Evolutionary conservation across 371 early-diverging fungal species (phyloP).

Genomic region (Lichtheimia hyalospora): DNA sequence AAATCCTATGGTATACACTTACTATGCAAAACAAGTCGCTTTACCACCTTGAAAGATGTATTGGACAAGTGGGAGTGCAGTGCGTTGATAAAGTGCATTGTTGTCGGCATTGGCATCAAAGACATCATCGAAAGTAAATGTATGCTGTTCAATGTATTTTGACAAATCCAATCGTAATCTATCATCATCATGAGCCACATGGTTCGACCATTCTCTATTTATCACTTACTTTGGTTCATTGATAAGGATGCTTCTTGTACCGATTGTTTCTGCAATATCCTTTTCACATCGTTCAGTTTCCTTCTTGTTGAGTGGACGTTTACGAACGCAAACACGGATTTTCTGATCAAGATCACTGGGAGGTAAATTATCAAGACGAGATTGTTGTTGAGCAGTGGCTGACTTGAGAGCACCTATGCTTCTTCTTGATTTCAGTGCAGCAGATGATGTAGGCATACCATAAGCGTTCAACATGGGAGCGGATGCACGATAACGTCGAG

Average conservation of each 20-base stretch:
- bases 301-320: conserved; percentile 87
- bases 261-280: conserved; percentile 75
- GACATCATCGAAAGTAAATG: conserved; percentile 95
- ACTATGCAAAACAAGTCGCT: conserved; percentile 99
- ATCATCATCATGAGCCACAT: neutral
- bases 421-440: conserved; percentile 6
- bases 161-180: conserved; percentile 92
- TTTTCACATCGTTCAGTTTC: conserved; percentile 79
- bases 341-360: conserved; percentile 67
- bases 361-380: conserved; percentile 5
- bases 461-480: conserved; percentile 47
- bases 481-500: conserved; percentile 22
- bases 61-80: conserved; percentile 92
- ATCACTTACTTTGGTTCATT: conserved; percentile 85
- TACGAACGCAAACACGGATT: conserved; percentile 96
- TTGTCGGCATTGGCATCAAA: conserved; percentile 85
- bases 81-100: conserved; percentile 82
- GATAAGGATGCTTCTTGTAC: conserved; percentile 71
- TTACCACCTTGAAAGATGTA: conserved; percentile 95
- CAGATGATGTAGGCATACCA: conserved; percentile 25
- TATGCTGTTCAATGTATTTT: conserved; percentile 92
- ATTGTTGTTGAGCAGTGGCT: conserved; percentile 1
- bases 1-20: conserved; percentile 14
- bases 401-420: conserved; percentile 10
- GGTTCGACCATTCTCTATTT: too few species aligned